Evolutionary conservation across 2,329 filamentous ascomycete species (phyloP).

Genomic region (Aplosporella prunicola): DNA sequence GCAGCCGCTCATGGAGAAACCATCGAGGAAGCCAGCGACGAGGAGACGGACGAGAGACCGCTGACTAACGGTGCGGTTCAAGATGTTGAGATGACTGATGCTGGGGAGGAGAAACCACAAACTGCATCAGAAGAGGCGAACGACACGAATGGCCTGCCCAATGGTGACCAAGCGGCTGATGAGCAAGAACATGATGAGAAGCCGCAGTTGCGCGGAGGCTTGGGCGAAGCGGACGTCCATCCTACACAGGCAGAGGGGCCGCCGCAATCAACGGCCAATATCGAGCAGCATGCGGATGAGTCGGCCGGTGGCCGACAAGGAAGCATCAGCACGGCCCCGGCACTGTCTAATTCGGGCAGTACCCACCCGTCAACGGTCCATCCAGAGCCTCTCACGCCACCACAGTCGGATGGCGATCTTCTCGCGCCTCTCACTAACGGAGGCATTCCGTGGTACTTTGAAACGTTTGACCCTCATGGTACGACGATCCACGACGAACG

Average conservation of each 20-base stretch:
- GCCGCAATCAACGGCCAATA: slow-evolving; percentile 3
- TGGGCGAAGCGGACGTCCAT: too few relatives aligned
- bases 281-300: slow-evolving; percentile 1
- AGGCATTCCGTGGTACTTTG: slow-evolving; percentile 81
- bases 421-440: slow-evolving; percentile 44
- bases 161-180: slow-evolving; percentile 20
- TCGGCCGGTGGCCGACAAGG: slow-evolving; percentile 20
- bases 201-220: too few relatives aligned
- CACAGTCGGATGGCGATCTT: slow-evolving; percentile 45
- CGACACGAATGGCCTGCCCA: slow-evolving; percentile 10
- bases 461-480: slow-evolving; percentile 67
- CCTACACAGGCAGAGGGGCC: too few relatives aligned
- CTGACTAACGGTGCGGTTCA: slow-evolving; percentile 2
- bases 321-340: slow-evolving; percentile 13
- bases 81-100: slow-evolving; percentile 10
- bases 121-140: slow-evolving; percentile 3
- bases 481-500: slow-evolving; percentile 68
- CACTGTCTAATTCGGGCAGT: slow-evolving; percentile 19
- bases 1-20: slow-evolving; percentile 17
- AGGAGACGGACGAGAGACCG: slow-evolving; percentile 9
- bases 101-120: slow-evolving; percentile 1
- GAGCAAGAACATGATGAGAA: slow-evolving; percentile 31
- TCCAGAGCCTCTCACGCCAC: slow-evolving; percentile 53
- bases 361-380: slow-evolving; percentile 34
- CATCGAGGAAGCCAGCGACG: slow-evolving; percentile 18